phyloP scores from a whole-genome alignment of 768 basidiomycete species.

The Phanerochaete sordida region DNA sequence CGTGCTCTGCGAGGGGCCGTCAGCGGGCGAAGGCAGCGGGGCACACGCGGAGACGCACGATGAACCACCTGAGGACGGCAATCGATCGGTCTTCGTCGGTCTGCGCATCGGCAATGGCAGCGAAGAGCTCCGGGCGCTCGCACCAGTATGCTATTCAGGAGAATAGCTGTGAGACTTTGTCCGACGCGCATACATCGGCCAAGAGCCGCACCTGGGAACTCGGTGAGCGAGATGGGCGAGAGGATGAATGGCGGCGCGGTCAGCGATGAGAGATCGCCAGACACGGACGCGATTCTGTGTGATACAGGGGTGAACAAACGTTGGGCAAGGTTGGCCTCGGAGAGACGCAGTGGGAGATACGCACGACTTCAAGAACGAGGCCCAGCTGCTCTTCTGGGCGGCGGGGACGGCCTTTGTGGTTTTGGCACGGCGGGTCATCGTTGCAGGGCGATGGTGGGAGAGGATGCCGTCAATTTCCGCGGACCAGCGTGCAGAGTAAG shows the following conservation, averaged over 20 bases:
- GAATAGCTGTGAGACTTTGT: background rate
- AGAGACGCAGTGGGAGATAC: slow-evolving; percentile 23
- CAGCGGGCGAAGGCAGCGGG: background rate
- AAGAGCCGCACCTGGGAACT: slow-evolving; percentile 71
- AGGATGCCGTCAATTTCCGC: background rate
- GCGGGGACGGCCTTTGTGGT: slow-evolving; percentile 63
- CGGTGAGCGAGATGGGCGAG: slow-evolving; percentile 86
- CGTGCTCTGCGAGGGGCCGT: slow-evolving; percentile 53
- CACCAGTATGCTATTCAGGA: slow-evolving; percentile 83
- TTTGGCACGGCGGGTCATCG: background rate
- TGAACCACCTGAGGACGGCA: slow-evolving; percentile 93
- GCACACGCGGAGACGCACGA: slow-evolving; percentile 45
- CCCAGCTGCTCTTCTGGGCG: slow-evolving; percentile 84
- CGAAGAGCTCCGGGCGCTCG: slow-evolving; percentile 88
- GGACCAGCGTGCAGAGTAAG: background rate
- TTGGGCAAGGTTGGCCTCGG: background rate
- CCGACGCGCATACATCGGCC: slow-evolving; percentile 7
- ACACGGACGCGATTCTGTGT: slow-evolving; percentile 74
- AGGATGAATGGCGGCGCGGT: slow-evolving; percentile 92
- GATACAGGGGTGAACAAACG: background rate
- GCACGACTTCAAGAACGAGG: slow-evolving; percentile 87
- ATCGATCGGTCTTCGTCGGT: slow-evolving; percentile 71
- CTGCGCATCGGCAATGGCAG: slow-evolving; percentile 76
- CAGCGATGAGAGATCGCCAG: slow-evolving; percentile 82
- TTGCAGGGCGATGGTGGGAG: background rate